Evolutionary conservation across 1,284 basidiomycete genomes (phyloP).

Genomic region (Tilletia indica): DNA sequence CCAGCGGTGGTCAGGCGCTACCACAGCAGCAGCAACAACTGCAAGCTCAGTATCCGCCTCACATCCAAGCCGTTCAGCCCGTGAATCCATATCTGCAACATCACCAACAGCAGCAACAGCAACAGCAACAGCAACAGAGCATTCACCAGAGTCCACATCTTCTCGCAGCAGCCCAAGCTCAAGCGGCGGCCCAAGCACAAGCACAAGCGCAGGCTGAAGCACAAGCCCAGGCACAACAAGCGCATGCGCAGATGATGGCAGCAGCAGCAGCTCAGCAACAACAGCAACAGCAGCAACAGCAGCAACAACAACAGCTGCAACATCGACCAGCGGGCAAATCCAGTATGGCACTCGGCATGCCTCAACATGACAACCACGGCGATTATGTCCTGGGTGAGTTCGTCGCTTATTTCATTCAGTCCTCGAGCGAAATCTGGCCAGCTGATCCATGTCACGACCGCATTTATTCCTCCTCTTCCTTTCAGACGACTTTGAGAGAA

Average conservation of each 20-base stretch:
- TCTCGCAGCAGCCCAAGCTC: no score
- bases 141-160: background rate
- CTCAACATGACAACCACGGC: constrained; percentile 26
- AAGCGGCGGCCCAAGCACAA: no score
- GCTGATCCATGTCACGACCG: background rate
- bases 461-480: background rate
- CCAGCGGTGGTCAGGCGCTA: background rate
- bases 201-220: no score
- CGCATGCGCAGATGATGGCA: constrained; percentile 9
- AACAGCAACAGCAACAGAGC: background rate
- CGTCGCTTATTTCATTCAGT: background rate
- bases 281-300: constrained; percentile 14
- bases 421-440: background rate
- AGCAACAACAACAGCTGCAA: constrained; percentile 10
- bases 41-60: background rate
- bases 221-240: background rate
- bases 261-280: constrained; percentile 10
- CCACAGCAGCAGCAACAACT: constrained; percentile 1
- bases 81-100: background rate
- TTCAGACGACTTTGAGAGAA: constrained; percentile 46
- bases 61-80: no score
- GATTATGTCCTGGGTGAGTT: constrained; percentile 26
- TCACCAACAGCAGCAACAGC: background rate
- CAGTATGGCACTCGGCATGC: constrained; percentile 20
- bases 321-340: background rate